These are phyloP conservation scores for Coccinonectria pachysandricola DNA, from an alignment of 2,329 filamentous ascomycete genomes.

Conservation along the genomic window DNA sequence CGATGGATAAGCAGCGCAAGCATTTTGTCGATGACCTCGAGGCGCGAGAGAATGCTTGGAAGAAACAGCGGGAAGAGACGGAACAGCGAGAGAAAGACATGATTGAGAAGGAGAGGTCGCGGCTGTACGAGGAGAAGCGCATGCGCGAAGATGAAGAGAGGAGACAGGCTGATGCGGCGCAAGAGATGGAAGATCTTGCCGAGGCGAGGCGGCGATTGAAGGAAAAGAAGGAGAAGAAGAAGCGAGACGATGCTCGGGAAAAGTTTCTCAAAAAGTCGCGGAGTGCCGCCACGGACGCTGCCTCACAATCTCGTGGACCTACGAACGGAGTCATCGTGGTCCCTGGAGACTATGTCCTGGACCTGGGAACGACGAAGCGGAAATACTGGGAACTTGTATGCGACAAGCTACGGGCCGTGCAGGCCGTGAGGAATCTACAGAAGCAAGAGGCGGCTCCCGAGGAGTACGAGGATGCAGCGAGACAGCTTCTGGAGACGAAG, in stretches of 20 bases:
- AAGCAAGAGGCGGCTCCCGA: slow-evolving; percentile 16
- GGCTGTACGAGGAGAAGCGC: slow-evolving; percentile 27
- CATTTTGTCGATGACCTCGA: slow-evolving; percentile 83
- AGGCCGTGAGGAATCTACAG: slow-evolving; percentile 24
- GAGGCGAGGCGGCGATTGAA: slow-evolving; percentile 28
- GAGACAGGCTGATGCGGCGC: slow-evolving; percentile 26
- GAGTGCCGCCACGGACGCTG: slow-evolving; percentile 22
- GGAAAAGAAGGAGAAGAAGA: slow-evolving; percentile 32
- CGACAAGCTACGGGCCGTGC: slow-evolving; percentile 30
- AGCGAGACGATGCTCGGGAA: slow-evolving; percentile 19
- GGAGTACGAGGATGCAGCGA: slow-evolving; percentile 21
- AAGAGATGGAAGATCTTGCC: slow-evolving; percentile 28
- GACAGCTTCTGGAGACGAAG: slow-evolving; percentile 20
- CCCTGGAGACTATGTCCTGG: slow-evolving; percentile 25
- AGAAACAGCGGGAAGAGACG: slow-evolving; percentile 43
- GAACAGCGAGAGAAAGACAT: slow-evolving; percentile 25
- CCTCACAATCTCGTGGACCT: slow-evolving; percentile 15
- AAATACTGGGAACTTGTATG: slow-evolving; percentile 31
- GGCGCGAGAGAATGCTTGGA: slow-evolving; percentile 58
- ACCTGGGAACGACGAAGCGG: slow-evolving; percentile 20
- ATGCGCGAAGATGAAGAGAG: slow-evolving; percentile 27
- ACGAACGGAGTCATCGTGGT: slow-evolving; percentile 25
- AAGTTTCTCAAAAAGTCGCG: slow-evolving; percentile 25
- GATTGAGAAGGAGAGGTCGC: slow-evolving; percentile 27
- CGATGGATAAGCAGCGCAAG: slow-evolving; percentile 62